Conservation (phyloP, 768 basidiomycete genomes). For the Mrakia gelida region DNA sequence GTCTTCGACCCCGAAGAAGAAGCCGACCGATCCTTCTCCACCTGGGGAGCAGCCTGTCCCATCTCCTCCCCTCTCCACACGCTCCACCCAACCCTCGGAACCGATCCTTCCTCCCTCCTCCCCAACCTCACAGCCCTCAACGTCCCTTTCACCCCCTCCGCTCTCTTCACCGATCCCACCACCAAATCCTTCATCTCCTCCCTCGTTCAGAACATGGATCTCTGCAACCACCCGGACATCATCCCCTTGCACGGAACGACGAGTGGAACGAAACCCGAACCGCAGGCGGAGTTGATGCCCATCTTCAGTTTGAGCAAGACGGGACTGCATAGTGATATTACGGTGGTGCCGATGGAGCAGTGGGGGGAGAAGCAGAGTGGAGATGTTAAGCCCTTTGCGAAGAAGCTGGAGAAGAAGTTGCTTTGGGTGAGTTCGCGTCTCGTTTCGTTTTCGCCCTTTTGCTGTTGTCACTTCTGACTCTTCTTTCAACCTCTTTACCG, state of each 20-base stretch:
- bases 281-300: conserved; percentile 35
- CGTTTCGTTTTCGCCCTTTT: background rate
- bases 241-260: conserved; percentile 45
- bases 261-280: conserved; percentile 34
- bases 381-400: conserved; percentile 37
- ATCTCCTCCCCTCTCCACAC: background rate
- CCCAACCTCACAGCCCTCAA: conserved; percentile 12
- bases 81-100: conserved; percentile 1
- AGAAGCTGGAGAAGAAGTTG: conserved; percentile 37
- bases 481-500: too few relatives aligned
- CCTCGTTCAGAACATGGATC: conserved; percentile 53
- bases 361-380: conserved; percentile 36
- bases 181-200: conserved; percentile 51
- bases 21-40: conserved; percentile 29
- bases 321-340: conserved; percentile 38
- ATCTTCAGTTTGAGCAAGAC: conserved; percentile 42
- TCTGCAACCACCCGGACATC: conserved; percentile 50
- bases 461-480: background rate
- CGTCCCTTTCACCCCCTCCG: conserved; percentile 15
- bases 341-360: conserved; percentile 42
- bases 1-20: conserved; percentile 35
- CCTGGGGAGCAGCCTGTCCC: conserved; percentile 32
- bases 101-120: conserved; percentile 13
- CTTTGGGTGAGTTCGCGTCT: conserved; percentile 39
- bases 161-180: conserved; percentile 13